Percentiles rank a stretch among this genome's conserved stretches.
phyloP scores from a whole-genome alignment of 169 alveolate genomes.

The Nephromyces sp. region DNA sequence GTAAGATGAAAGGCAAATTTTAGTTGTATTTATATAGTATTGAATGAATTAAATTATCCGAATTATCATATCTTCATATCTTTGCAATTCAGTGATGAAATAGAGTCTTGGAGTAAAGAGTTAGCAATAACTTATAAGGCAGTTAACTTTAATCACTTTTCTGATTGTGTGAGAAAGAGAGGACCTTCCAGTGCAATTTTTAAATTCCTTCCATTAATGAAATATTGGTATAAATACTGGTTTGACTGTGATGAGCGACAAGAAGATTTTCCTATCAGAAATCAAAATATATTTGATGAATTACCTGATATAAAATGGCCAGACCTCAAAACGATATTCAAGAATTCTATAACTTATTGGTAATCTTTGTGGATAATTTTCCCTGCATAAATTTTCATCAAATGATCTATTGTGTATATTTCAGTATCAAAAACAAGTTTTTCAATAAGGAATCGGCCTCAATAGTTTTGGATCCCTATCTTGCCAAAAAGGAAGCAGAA shows the following conservation, averaged over 20 bases:
- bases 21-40: not conserved
- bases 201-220: constrained; percentile 40
- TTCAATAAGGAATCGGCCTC: constrained; percentile 43
- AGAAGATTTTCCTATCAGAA: constrained; percentile 33
- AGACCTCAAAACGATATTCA: constrained; percentile 17
- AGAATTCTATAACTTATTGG: constrained; percentile 26
- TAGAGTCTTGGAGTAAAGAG: constrained; percentile 36
- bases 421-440: constrained; percentile 35
- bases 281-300: constrained; percentile 35
- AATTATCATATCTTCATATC: not conserved
- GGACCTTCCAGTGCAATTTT: constrained; percentile 40
- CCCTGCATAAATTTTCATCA: too few species aligned
- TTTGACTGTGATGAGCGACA: constrained; percentile 26
- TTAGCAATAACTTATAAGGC: constrained; percentile 31
- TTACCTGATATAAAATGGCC: constrained; percentile 40
- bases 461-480: constrained; percentile 29
- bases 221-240: constrained; percentile 41
- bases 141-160: constrained; percentile 33
- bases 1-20: not conserved
- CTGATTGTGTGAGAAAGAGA: constrained; percentile 22
- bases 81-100: constrained; percentile 4
- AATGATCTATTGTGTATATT: not conserved
- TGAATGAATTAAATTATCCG: not conserved
- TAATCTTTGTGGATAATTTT: not conserved
- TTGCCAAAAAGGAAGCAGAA: constrained; percentile 36